A percentile compares a stretch with the other conserved stretches of the same genome.
These are phyloP conservation scores for Talaromyces ruber DNA, from an alignment of 495 filamentous ascomycete species.

Conservation along the genomic window DNA sequence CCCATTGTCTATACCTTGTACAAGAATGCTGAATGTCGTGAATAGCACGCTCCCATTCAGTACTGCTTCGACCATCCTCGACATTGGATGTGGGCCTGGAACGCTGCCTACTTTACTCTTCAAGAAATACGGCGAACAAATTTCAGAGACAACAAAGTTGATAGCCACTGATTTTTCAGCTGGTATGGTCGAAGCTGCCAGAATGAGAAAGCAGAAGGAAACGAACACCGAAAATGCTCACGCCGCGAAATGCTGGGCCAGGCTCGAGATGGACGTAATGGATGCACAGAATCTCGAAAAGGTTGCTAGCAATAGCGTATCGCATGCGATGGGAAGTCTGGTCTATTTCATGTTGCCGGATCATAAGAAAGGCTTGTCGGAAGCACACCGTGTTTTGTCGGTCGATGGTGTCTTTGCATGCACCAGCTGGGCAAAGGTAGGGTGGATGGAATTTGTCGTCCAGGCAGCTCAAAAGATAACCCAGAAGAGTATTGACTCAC, in stretches of 20 bases:
- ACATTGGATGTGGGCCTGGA: slow-evolving; percentile 3
- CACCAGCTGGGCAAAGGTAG: slow-evolving; percentile 3
- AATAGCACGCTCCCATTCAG: neutral
- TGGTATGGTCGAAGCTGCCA: slow-evolving; percentile 1
- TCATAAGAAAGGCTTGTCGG: neutral
- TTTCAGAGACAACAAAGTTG: neutral
- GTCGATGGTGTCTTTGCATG: slow-evolving; percentile 4
- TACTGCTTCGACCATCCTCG: neutral
- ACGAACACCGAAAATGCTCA: neutral
- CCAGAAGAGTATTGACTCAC: neutral
- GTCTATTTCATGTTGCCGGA: slow-evolving; percentile 6
- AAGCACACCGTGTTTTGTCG: slow-evolving; percentile 3
- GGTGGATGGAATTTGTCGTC: neutral
- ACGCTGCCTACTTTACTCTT: neutral
- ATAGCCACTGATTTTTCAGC: slow-evolving; percentile 4
- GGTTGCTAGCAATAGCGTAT: neutral
- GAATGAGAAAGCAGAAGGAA: neutral
- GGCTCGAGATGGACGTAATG: slow-evolving; percentile 1
- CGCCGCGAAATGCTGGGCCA: neutral
- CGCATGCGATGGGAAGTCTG: slow-evolving; percentile 1
- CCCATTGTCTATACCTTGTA: neutral
- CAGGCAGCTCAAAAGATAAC: neutral
- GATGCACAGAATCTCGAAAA: slow-evolving; percentile 1
- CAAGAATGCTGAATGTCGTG: neutral
- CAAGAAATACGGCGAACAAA: neutral